phyloP scores from a whole-genome alignment of 179 eudicot species.

The Sideroxylon spinosum region DNA sequence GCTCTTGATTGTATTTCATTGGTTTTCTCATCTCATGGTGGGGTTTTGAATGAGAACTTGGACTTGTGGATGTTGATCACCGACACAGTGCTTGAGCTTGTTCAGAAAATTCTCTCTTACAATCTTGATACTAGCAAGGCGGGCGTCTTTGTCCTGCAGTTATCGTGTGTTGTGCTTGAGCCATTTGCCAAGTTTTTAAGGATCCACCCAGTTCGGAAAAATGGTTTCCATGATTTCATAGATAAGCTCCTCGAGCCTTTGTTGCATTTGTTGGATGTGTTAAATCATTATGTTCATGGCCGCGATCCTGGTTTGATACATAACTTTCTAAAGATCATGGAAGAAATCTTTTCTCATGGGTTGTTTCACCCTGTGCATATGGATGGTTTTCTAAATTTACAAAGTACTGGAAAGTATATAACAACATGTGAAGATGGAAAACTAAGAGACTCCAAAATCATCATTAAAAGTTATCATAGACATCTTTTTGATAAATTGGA shows the following conservation, averaged over 20 bases:
- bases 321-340: conserved; percentile 39
- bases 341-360: conserved; percentile 69
- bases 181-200: conserved; percentile 75
- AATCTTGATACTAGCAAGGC: conserved; percentile 34
- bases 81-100: conserved; percentile 51
- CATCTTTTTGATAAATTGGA: conserved; percentile 81
- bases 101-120: conserved; percentile 30
- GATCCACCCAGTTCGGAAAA: conserved; percentile 68
- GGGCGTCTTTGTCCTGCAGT: conserved; percentile 35
- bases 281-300: conserved; percentile 31
- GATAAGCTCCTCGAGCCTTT: conserved; percentile 76
- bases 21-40: conserved; percentile 60
- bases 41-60: conserved; percentile 58
- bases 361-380: conserved; percentile 80
- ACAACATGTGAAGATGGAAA: conserved; percentile 37
- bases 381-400: conserved; percentile 77
- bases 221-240: conserved; percentile 70
- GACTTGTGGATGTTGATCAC: conserved; percentile 65
- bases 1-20: conserved; percentile 50
- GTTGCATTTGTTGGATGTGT: conserved; percentile 46
- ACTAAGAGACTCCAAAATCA: conserved; percentile 35
- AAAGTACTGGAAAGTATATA: conserved; percentile 50
- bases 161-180: conserved; percentile 62
- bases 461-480: conserved; percentile 75
- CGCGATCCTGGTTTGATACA: conserved; percentile 22